Evolutionary conservation across 169 alveolate species (phyloP), one percentile per base, ranked within the genome.

Genomic region (Plasmodium chabaudi): DNA sequence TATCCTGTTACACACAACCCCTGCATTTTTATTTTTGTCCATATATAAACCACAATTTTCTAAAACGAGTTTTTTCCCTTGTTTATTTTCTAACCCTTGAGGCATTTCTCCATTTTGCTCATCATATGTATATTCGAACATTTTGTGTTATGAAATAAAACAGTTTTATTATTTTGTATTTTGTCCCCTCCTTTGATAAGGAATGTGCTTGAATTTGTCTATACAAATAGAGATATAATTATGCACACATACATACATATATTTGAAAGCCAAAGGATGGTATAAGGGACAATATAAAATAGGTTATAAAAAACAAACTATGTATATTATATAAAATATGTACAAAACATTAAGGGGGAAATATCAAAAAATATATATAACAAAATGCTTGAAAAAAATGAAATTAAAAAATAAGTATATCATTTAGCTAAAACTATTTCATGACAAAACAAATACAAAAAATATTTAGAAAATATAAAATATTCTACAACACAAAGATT

Each of bases 1-100:
- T 19, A 82, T 82, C 65, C 90, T 51, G 34, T 82, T 53, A 23
- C 90, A 65, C 59, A 82, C 84, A 44, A 82, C 90, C n/a, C 90
- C 90, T 27, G 90, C 90, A 70, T 82, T 82, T 25, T 57, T 67
- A 15, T 34, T 25, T 68, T 57, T 56, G 9, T 82, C 55, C 72
- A 69, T 82, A 60, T 69, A 68, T 3, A 55, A 6, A 15, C 90
- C 90, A 27, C 79, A 65, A 17, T 82, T 82, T 34, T 82, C 13
- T 19, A 39, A 39, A 23, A 68, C 79, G 6, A 82, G 13, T 47
- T 61, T 82, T 60, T 82, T 82, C 13, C 90, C 90, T 0, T 25
- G 12, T 56, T 44, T 65, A 27, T 9, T 44, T 82, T 82, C 90
- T 17, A 19, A 67, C 17, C 19, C 63, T 12, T 57, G 42, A 34